Evolutionary conservation across 495 filamentous ascomycete genomes (phyloP).

Genomic region (Aspergillus carlsbadensis): DNA sequence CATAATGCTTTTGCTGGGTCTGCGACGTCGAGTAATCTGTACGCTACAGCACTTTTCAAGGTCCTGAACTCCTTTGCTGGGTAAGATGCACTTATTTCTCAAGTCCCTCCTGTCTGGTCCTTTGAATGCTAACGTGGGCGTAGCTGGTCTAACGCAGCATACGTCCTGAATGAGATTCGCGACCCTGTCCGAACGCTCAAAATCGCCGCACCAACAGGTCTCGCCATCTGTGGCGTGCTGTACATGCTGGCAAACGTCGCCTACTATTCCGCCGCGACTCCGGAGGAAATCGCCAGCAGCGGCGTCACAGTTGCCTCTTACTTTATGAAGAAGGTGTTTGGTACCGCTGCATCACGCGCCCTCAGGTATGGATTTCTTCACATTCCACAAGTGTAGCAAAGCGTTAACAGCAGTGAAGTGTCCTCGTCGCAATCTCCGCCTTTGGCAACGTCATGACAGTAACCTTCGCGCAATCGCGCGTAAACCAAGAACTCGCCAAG

Average conservation of each 20-base stretch:
- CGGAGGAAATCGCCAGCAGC: constrained; percentile 25
- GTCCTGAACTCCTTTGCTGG: constrained; percentile 30
- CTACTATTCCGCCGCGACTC: constrained; percentile 42
- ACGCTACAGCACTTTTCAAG: constrained; percentile 28
- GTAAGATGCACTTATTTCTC: constrained; percentile 21
- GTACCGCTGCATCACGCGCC: constrained; percentile 17
- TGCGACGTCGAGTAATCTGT: constrained; percentile 27
- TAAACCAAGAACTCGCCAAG: constrained; percentile 65
- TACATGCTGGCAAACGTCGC: constrained; percentile 69
- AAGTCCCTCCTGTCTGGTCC: background rate
- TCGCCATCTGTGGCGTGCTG: constrained; percentile 56
- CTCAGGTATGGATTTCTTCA: background rate
- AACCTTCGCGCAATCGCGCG: constrained; percentile 47
- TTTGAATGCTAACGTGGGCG: background rate
- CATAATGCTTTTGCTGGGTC: constrained; percentile 23
- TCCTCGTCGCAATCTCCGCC: constrained; percentile 61
- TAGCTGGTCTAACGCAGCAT: constrained; percentile 27
- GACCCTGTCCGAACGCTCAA: constrained; percentile 64
- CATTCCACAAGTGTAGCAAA: background rate
- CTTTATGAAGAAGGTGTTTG: constrained; percentile 31
- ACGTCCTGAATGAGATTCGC: constrained; percentile 71
- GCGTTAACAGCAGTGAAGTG: constrained; percentile 18
- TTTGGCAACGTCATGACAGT: constrained; percentile 67
- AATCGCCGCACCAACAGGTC: constrained; percentile 56
- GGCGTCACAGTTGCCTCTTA: constrained; percentile 28